phyloP scores from a whole-genome alignment of 768 basidiomycete genomes.

The Rhodotorula graminis region DNA sequence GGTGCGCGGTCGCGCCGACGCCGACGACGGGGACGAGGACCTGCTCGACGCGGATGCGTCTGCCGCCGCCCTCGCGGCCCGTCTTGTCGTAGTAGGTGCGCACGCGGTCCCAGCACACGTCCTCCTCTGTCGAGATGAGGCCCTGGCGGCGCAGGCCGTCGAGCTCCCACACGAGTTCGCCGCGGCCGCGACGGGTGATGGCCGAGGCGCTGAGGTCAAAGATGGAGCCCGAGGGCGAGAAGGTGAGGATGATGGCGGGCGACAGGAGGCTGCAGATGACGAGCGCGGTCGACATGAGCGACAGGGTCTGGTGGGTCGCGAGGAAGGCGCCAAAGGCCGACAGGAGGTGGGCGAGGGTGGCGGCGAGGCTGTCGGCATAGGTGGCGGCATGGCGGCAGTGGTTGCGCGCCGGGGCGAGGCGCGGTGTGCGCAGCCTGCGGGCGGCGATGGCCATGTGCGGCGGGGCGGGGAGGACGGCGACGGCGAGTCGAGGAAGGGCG shows the following conservation, averaged over 20 bases:
- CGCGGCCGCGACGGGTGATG: conserved; percentile 58
- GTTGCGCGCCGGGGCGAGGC: too few species aligned
- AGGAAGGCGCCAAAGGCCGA: conserved; percentile 7
- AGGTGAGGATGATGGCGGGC: conserved; percentile 80
- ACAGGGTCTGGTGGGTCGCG: conserved; percentile 80
- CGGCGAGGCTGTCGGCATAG: not conserved
- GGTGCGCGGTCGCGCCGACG: conserved; percentile 42
- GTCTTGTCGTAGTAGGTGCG: conserved; percentile 62
- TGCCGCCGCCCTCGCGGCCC: conserved; percentile 64
- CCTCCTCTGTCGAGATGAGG: conserved; percentile 66
- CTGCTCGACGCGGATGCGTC: conserved; percentile 70
- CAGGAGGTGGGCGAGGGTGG: not conserved
- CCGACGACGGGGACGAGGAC: conserved; percentile 63
- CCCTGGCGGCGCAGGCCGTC: conserved; percentile 56
- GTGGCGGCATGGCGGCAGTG: not conserved
- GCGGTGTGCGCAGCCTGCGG: too few species aligned
- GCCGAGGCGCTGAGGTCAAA: conserved; percentile 52
- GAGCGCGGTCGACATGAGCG: conserved; percentile 71
- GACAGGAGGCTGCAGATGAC: conserved; percentile 61
- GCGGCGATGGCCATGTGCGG: too few species aligned
- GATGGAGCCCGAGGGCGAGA: conserved; percentile 63
- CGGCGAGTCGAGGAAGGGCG: too few species aligned
- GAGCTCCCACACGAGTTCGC: conserved; percentile 51
- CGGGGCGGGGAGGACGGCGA: too few species aligned
- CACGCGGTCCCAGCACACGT: conserved; percentile 59